Base-by-base conservation (phyloP, 2,329 filamentous ascomycete genomes). In the Chaetomium sp. region DNA sequence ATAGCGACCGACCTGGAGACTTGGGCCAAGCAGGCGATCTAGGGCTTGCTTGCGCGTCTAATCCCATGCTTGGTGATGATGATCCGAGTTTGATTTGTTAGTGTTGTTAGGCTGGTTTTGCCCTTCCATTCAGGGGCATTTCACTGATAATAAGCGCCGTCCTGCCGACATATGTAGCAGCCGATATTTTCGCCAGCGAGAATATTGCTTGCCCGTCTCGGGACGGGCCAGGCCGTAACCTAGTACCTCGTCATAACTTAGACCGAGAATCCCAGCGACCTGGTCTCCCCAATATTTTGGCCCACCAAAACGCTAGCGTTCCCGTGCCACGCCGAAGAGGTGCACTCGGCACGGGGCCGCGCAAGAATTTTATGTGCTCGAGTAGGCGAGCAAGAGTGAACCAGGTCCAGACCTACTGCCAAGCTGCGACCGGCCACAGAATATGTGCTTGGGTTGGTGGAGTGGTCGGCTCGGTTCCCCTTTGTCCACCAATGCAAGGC, bases 391-490 rank as follows among this genome's bases (percentile, higher is more conserved):
- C 12, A 38, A n/a, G 16, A n/a, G 19, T 42, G 62, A 62, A 62
- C 59, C 59, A 35, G 63, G 63, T 57, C 55, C 29, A 51, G 21
- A 49, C 27, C n/a, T 35, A 47, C 13, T 29, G 63, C 61, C 60
- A 67, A 68, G 64, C 19, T 58, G 61, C 55, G 47, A 21, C 60
- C 25, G 31, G 29, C 57, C 1, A n/a, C 49, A 62, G 62, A 16
- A 33, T 21, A 57, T 33, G 64, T 29, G n/a, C n/a, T n/a, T n/a
- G 62, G 62, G 62, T 64, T 58, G 50, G 60, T 64, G 66, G 66
- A 64, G 61, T 61, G 56, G 29, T 13, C 19, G 33, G 33, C 57
- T 49, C 56, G 54, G 42, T 42, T 42, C 27, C 27, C 27, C 27
- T 6, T 29, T 29, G 27, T 29, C 42, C 33, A 23, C 45, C 29